Evolutionary conservation across 345 rosid species (phyloP).

Genomic region (Salix brachista): DNA sequence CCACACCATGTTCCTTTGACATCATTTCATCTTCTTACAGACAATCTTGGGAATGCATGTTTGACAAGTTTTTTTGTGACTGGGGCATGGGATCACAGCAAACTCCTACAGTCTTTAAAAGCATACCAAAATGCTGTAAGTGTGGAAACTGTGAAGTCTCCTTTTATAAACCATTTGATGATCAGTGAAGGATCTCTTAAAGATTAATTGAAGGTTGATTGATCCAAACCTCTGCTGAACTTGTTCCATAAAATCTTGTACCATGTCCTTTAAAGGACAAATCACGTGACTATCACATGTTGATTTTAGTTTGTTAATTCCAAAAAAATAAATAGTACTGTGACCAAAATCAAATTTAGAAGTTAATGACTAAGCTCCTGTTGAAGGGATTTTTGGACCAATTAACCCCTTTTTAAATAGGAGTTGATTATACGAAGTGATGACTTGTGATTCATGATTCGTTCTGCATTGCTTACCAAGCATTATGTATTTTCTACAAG

Average conservation of each 20-base stretch:
- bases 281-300: too few relatives aligned
- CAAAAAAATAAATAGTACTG: too few relatives aligned
- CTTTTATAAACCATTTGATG: not conserved
- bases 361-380: too few relatives aligned
- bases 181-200: not conserved
- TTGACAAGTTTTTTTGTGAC: constrained; percentile 63
- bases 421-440: not conserved
- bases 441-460: not conserved
- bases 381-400: too few relatives aligned
- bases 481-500: not conserved
- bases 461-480: not conserved
- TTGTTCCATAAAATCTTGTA: too few relatives aligned
- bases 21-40: constrained; percentile 35
- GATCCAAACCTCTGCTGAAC: too few relatives aligned
- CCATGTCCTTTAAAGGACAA: too few relatives aligned
- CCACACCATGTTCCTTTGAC: not conserved
- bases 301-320: too few relatives aligned
- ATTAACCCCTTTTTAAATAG: not conserved
- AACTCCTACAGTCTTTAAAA: constrained; percentile 61
- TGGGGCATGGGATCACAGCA: constrained; percentile 70
- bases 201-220: too few relatives aligned
- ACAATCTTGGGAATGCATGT: constrained; percentile 74
- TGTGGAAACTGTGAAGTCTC: constrained; percentile 7
- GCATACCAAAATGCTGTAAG: constrained; percentile 82
- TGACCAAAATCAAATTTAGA: too few relatives aligned